phyloP scores from a whole-genome alignment of 225 moss, liverwort and hornwort species.

The Lunularia cruciata region DNA sequence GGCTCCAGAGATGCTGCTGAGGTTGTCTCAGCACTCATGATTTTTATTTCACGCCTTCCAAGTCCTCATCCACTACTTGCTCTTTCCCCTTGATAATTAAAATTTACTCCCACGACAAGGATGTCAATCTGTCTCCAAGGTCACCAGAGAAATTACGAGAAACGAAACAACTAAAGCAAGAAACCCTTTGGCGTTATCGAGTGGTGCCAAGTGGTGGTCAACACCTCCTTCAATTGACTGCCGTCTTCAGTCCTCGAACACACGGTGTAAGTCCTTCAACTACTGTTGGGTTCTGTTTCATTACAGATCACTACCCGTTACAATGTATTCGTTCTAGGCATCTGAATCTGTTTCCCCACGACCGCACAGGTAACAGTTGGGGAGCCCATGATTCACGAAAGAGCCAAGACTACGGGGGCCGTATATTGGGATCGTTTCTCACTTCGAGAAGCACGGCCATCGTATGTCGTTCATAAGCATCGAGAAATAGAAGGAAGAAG shows the following conservation, averaged over 20 bases:
- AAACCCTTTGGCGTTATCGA: slow-evolving; percentile 8
- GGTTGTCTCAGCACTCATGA: slow-evolving; percentile 89
- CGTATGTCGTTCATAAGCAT: slow-evolving; percentile 36
- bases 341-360: slow-evolving; percentile 15
- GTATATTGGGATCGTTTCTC: slow-evolving; percentile 33
- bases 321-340: slow-evolving; percentile 28
- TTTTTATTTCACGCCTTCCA: slow-evolving; percentile 48
- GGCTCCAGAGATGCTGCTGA: slow-evolving; percentile 76
- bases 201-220: neutral
- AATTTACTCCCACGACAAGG: slow-evolving; percentile 15
- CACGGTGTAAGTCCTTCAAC: slow-evolving; percentile 6
- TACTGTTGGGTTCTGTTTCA: slow-evolving; percentile 23
- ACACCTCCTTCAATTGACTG: slow-evolving; percentile 18
- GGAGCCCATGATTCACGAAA: slow-evolving; percentile 23
- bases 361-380: slow-evolving; percentile 1
- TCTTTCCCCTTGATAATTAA: slow-evolving; percentile 8
- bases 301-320: slow-evolving; percentile 21
- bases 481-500: slow-evolving; percentile 22
- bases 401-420: slow-evolving; percentile 38
- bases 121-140: neutral
- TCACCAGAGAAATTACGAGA: neutral
- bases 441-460: slow-evolving; percentile 42
- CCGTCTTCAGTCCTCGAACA: slow-evolving; percentile 26
- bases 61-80: slow-evolving; percentile 52
- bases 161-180: slow-evolving; percentile 1